These are phyloP conservation scores for Glomus cerebriforme DNA, from an alignment of 192 early-diverging fungal genomes.

Conservation along the genomic window DNA sequence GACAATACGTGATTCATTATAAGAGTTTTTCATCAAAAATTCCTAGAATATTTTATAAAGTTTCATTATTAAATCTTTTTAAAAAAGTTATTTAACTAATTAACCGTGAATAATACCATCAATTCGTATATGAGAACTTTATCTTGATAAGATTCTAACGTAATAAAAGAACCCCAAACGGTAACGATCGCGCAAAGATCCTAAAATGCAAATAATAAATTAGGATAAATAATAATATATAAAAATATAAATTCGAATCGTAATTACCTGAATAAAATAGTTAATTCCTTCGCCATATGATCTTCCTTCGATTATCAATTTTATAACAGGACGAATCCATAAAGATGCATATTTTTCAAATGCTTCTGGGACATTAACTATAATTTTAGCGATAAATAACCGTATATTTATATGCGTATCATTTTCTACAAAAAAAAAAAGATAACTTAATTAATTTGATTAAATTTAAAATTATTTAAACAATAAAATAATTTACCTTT, in stretches of 20 bases:
- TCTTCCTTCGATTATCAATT: conserved; percentile 52
- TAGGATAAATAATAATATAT: background rate
- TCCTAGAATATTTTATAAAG: conserved; percentile 31
- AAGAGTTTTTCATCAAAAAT: conserved; percentile 50
- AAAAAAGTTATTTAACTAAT: background rate
- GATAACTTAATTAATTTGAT: background rate
- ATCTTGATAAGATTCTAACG: conserved; percentile 43
- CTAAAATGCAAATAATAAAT: conserved; percentile 37
- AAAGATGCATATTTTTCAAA: conserved; percentile 59
- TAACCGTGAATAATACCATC: conserved; percentile 41
- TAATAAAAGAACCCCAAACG: conserved; percentile 56
- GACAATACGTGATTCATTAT: conserved; percentile 40
- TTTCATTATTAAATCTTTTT: background rate
- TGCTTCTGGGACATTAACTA: conserved; percentile 62
- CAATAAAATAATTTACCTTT: background rate
- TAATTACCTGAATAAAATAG: conserved; percentile 67
- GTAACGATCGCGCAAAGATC: conserved; percentile 66
- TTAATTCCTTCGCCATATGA: conserved; percentile 63
- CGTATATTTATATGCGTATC: conserved; percentile 59
- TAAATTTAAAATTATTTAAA: background rate
- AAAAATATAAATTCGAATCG: background rate
- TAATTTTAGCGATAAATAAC: conserved; percentile 65
- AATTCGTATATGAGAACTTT: conserved; percentile 46
- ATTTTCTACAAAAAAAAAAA: background rate
- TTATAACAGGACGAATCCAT: conserved; percentile 65